Conservation (phyloP, 805 yeast genomes). For the Cyberlindnera samutprakarnensis region DNA sequence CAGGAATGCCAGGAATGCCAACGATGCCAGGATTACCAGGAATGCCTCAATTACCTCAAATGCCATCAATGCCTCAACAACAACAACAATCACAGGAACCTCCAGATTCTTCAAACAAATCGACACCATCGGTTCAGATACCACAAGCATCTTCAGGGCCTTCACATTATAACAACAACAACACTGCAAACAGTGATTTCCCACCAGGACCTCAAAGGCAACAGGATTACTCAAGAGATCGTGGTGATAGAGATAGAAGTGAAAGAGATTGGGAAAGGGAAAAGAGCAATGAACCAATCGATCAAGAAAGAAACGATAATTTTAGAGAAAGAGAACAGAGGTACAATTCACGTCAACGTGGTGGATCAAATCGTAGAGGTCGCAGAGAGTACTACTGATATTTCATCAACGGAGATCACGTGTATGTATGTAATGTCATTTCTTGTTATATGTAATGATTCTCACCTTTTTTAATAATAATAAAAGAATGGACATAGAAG, state of each 20-base stretch:
- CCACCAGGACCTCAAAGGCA: constrained; percentile 14
- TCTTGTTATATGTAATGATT: neutral
- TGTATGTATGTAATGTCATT: too few relatives aligned
- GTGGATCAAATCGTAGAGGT: too few relatives aligned
- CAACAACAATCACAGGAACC: neutral
- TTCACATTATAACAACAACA: neutral
- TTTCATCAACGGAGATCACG: too few relatives aligned
- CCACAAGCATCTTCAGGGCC: constrained; percentile 2
- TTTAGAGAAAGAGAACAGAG: constrained; percentile 21
- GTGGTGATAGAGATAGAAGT: constrained; percentile 16
- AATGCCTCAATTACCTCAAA: constrained; percentile 1
- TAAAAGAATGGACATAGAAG: neutral
- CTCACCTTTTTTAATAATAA: neutral
- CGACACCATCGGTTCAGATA: constrained; percentile 4
- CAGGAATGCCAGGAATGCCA: constrained; percentile 7
- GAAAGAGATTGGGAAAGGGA: constrained; percentile 15
- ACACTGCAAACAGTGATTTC: neutral
- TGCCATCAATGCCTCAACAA: neutral
- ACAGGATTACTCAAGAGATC: constrained; percentile 10
- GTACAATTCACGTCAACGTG: too few relatives aligned
- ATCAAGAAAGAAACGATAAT: constrained; percentile 3
- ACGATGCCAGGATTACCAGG: neutral
- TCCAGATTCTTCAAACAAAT: constrained; percentile 3
- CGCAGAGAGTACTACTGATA: too few relatives aligned
- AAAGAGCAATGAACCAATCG: constrained; percentile 2